Conservation (phyloP, 1,139 yeast genomes). For the Geotrichum klebahnii region DNA sequence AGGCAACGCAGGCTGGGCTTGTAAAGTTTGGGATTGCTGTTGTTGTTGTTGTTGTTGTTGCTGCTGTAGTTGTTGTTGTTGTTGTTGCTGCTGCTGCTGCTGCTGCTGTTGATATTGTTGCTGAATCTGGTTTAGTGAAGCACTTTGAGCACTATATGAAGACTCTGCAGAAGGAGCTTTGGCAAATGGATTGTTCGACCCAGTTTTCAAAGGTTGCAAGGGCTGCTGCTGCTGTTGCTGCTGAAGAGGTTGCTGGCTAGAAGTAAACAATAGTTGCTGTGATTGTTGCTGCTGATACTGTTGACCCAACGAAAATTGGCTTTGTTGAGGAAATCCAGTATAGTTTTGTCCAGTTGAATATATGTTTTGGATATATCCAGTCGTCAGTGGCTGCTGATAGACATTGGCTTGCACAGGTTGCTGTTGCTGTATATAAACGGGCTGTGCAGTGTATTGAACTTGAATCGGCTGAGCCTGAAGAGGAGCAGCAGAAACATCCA, state of each 20-base stretch:
- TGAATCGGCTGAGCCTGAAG: conserved; percentile 7
- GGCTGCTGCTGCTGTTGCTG: conserved; percentile 40
- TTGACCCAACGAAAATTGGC: conserved; percentile 43
- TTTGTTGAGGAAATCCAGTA: conserved; percentile 43
- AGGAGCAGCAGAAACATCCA: conserved; percentile 28
- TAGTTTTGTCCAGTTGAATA: conserved; percentile 36
- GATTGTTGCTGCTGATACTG: conserved; percentile 40
- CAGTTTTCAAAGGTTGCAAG: conserved; percentile 63
- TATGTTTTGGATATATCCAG: conserved; percentile 50
- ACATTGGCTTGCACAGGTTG: conserved; percentile 48
- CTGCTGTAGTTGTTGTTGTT: conserved; percentile 37
- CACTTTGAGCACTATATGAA: conserved; percentile 22
- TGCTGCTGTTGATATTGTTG: conserved; percentile 36
- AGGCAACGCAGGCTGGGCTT: conserved; percentile 20
- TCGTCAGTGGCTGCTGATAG: conserved; percentile 48
- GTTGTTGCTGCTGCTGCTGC: conserved; percentile 37
- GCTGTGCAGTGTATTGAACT: conserved; percentile 31
- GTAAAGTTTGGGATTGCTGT: conserved; percentile 1
- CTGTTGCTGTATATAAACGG: conserved; percentile 19
- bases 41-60: conserved; percentile 25
- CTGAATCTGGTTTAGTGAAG: conserved; percentile 31
- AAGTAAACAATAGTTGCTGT: conserved; percentile 38
- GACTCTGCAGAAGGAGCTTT: conserved; percentile 36
- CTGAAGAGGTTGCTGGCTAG: conserved; percentile 26
- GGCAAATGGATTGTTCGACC: conserved; percentile 90